Evolutionary conservation across 805 yeast species (phyloP).

Genomic region (Nakazawaea wickerhamii): DNA sequence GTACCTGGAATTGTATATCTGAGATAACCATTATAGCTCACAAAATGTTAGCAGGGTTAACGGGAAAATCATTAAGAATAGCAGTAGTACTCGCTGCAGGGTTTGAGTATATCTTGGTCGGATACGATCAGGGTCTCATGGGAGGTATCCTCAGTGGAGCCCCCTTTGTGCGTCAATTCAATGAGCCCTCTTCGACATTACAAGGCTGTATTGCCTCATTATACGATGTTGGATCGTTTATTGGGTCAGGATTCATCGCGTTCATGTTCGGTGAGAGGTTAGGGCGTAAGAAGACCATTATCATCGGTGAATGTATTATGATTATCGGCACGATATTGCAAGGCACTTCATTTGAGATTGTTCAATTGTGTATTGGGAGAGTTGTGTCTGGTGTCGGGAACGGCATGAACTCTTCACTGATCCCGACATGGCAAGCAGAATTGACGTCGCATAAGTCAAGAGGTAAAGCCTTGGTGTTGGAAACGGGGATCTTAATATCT

Average conservation of each 20-base stretch:
- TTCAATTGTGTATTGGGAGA: conserved; percentile 54
- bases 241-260: conserved; percentile 45
- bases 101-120: conserved; percentile 12
- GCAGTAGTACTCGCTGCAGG: conserved; percentile 6
- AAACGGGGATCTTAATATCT: conserved; percentile 59
- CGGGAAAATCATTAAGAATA: conserved; percentile 1
- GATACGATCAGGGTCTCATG: conserved; percentile 12
- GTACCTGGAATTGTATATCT: not conserved
- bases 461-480: conserved; percentile 58
- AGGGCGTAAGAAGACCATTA: conserved; percentile 56
- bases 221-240: conserved; percentile 42
- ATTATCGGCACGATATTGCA: conserved; percentile 56
- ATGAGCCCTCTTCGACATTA: conserved; percentile 7
- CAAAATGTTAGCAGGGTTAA: not conserved
- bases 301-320: conserved; percentile 51
- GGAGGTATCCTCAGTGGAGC: conserved; percentile 7
- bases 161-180: conserved; percentile 11
- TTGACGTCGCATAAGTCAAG: conserved; percentile 62
- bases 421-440: conserved; percentile 71
- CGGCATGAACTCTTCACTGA: conserved; percentile 65
- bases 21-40: not conserved
- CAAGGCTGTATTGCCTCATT: conserved; percentile 11
- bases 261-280: conserved; percentile 45
- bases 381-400: conserved; percentile 65
- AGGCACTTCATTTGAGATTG: conserved; percentile 38